Base-by-base conservation (phyloP, 148 eudicot species). In the Rhododendron henanense region DNA sequence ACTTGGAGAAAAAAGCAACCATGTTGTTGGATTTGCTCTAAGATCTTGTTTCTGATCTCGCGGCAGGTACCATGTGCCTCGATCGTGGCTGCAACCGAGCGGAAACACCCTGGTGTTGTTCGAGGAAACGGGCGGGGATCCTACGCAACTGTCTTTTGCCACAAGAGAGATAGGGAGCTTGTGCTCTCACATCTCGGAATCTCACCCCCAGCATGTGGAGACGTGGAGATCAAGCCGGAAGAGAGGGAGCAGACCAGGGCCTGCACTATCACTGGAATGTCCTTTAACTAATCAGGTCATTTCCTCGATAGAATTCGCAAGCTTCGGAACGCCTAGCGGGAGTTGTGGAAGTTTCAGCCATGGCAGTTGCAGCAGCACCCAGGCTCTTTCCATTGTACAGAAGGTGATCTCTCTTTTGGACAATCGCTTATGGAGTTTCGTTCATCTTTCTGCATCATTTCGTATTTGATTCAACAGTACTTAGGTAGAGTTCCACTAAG, bases 81-180 rank as follows among this genome's bases (percentile, higher is more conserved):
- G 94, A n/a, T 90, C 94, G 51, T 97, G 96, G 98, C 84, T 97
- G 35, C 87, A 95, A 85, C 85, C 94, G 44, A 91, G 84, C 25
- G 94, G 91, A 19, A 97, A 97, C 85, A 74, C 90, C 13, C 88
- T 97, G 37, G 98, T 95, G 59, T 87, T 97, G 87, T 93, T 97
- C 31, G 99, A 97, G 91, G 99, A 97, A 88, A 86, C 85, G 15
- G 98, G 98, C 5, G 99, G 99, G 31, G 95, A 97, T 88, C 99
- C 99, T 4, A 93, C 96, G 3, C 84, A 89, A 77, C 85, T 95
- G 55, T 92, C 99, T 33, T 91, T 95, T 50, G 90, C 94, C 33
- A 88, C 94, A 21, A 92, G 89, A 88, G 92, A 93, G 69, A 87
- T 90, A 4, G 88, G 88, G 76, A 93, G 93, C 85, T n/a, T 95